Percentiles rank a stretch among this genome's conserved stretches.
Evolutionary conservation across 2,329 filamentous ascomycete species (phyloP).

Genomic region (Dryadomyces sulphureus): DNA sequence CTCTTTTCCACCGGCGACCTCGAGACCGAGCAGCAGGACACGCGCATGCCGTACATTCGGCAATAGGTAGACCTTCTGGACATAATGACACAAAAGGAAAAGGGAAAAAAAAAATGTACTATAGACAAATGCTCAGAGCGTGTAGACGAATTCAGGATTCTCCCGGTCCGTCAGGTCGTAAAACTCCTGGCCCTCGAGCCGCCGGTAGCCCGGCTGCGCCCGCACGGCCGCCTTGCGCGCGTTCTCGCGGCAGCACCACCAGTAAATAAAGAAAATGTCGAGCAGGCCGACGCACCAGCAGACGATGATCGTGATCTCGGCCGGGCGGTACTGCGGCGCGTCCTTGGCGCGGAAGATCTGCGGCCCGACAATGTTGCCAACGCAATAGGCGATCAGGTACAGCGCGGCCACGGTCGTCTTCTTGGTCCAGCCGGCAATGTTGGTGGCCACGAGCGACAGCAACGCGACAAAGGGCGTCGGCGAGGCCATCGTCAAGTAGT

Average conservation of each 20-base stretch:
- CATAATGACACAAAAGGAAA: no score
- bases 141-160: slow-evolving; percentile 50
- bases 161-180: slow-evolving; percentile 52
- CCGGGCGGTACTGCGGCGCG: slow-evolving; percentile 44
- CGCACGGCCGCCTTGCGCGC: slow-evolving; percentile 37
- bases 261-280: slow-evolving; percentile 37
- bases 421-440: slow-evolving; percentile 42
- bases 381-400: slow-evolving; percentile 35
- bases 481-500: slow-evolving; percentile 47
- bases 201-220: slow-evolving; percentile 39
- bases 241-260: slow-evolving; percentile 46
- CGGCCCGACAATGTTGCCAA: slow-evolving; percentile 38
- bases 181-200: slow-evolving; percentile 53
- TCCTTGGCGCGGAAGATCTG: slow-evolving; percentile 42
- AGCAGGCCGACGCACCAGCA: slow-evolving; percentile 38
- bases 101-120: not conserved
- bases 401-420: slow-evolving; percentile 42
- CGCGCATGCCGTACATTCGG: slow-evolving; percentile 5
- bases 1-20: slow-evolving; percentile 28
- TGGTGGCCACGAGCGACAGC: slow-evolving; percentile 46
- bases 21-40: slow-evolving; percentile 7
- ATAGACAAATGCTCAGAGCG: slow-evolving; percentile 20
- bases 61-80: no score
- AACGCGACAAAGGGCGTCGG: slow-evolving; percentile 50
- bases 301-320: slow-evolving; percentile 47